These are phyloP conservation scores for Nakaseomyces bracarensis DNA, from an alignment of 1,139 yeast species.

Conservation along the genomic window DNA sequence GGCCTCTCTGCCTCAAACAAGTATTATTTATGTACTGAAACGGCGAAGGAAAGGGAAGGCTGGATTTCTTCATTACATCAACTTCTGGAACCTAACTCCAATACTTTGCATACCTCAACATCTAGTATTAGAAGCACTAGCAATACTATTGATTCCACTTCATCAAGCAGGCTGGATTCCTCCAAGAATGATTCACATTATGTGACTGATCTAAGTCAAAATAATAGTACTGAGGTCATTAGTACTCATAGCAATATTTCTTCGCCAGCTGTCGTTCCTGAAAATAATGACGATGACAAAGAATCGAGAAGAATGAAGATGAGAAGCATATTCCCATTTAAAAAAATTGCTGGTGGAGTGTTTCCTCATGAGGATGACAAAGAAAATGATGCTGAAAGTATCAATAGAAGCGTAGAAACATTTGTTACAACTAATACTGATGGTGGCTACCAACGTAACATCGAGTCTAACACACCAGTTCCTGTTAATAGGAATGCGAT, in stretches of 20 bases:
- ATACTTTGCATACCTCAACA: constrained; percentile 4
- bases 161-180: constrained; percentile 6
- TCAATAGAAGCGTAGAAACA: constrained; percentile 7
- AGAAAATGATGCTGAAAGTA: constrained; percentile 1
- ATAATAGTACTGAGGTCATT: constrained; percentile 6
- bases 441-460: constrained; percentile 17
- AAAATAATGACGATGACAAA: constrained; percentile 27
- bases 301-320: constrained; percentile 43
- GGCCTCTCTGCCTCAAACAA: constrained; percentile 49
- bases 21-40: constrained; percentile 76
- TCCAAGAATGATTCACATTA: constrained; percentile 15
- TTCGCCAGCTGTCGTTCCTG: constrained; percentile 16
- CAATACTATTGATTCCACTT: constrained; percentile 1
- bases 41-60: constrained; percentile 66
- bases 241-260: constrained; percentile 11
- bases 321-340: constrained; percentile 54
- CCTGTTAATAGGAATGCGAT: constrained; percentile 25
- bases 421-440: constrained; percentile 14
- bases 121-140: constrained; percentile 4
- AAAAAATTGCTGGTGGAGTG: constrained; percentile 28
- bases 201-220: constrained; percentile 17
- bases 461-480: not conserved
- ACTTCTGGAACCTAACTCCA: constrained; percentile 26
- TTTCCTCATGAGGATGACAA: constrained; percentile 2
- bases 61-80: constrained; percentile 64